Evolutionary conservation across 345 rosid genomes (phyloP), one percentile per base, ranked within the genome.

Genomic region (Geranium rotundifolium): DNA sequence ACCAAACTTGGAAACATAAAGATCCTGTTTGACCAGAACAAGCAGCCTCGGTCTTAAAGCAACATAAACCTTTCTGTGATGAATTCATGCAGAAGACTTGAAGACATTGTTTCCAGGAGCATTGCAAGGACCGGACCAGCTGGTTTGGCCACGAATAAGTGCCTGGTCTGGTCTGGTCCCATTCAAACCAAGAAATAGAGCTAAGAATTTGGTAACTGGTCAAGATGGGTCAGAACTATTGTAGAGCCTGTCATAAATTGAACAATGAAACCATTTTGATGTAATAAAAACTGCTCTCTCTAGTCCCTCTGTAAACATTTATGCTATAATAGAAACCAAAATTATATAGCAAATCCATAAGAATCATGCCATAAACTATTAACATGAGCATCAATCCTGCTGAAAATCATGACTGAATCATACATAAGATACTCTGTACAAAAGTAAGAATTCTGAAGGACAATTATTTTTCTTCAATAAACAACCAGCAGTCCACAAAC

Each of bases 181-280:
- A 23, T 23, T 23, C 27, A 23, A 23, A 2, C 27, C 27, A 23
- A 23, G 27, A 23, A 23, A 23, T 23, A 23, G 27, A 23, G 27
- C 27, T 23, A 23, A 23, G 2, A 23, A 23, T 23, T 23, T 1
- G 27, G 27, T 23, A 23, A 23, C 27, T 23, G 27, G 27, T 23
- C 27, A 23, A 23, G 27, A 23, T 23, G 27, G 27, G 27, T 23
- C 27, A 23, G 27, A 23, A 23, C 27, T 23, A 23, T 23, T 19
- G 63, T 54, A 13, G 37, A 60, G 72, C 86, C 86, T 19, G 76
- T 58, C 8, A 55, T 37, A 75, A 70, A 59, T 62, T 59, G 52
- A 27, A 19, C 46, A 37, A 37, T 37, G 46, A 10, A 37, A 37
- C 27, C 27, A 23, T 23, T 23, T 23, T 23, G 27, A 23, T 23